Conservation (phyloP, 306 rosid genomes). For the Trichosanthes truncata region DNA sequence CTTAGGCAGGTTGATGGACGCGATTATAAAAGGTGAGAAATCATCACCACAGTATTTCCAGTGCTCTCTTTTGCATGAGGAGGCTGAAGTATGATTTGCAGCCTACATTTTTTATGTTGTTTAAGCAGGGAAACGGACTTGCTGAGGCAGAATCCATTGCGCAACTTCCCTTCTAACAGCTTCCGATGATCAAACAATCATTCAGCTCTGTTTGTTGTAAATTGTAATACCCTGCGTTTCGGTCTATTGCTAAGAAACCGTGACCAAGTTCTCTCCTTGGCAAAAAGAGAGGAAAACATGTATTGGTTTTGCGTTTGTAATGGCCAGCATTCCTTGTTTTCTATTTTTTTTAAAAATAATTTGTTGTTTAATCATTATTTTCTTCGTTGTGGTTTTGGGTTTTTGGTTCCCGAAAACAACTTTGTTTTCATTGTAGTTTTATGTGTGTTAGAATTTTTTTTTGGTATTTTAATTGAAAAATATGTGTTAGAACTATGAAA, state of each 20-base stretch:
- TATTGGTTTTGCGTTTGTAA: background rate
- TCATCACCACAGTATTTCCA: background rate
- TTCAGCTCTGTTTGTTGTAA: background rate
- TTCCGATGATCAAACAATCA: conserved; percentile 37
- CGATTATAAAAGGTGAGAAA: conserved; percentile 52
- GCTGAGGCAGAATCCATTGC: conserved; percentile 72
- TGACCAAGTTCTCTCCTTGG: background rate
- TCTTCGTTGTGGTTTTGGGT: background rate
- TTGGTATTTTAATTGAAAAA: too few relatives aligned
- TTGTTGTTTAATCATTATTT: background rate
- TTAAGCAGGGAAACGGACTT: conserved; percentile 64
- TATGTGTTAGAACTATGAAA: background rate
- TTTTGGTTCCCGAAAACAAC: background rate
- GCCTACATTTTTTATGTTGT: background rate
- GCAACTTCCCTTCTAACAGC: conserved; percentile 61
- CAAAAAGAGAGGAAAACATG: background rate
- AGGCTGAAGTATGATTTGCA: background rate
- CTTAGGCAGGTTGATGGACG: conserved; percentile 39
- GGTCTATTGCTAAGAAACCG: background rate
- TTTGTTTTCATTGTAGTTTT: background rate
- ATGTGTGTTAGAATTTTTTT: too few relatives aligned
- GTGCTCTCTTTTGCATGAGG: background rate
- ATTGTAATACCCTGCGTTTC: background rate
- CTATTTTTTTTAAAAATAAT: background rate
- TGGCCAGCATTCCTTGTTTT: background rate